Base-by-base conservation (phyloP, 2,329 filamentous ascomycete species). In the Purpureocillium takamizusanense region DNA sequence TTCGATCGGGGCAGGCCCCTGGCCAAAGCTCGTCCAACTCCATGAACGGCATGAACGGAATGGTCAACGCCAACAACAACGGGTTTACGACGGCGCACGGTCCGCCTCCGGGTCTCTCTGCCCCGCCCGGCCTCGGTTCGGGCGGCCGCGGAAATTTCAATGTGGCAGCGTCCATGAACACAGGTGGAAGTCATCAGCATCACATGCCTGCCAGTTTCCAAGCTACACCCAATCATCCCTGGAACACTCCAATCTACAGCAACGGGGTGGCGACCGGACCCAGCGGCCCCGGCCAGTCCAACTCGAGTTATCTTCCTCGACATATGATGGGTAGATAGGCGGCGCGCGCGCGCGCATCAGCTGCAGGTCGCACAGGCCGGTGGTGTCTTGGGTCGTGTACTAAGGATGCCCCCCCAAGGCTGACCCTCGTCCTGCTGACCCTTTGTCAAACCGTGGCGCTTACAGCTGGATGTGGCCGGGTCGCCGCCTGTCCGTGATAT, bases 21-120 rank as follows among this genome's bases (percentile, higher is more conserved):
- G 63, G 62, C 18, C 62, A 70, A 40, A 53, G 56, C 18, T 55
- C 55, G 6, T 50, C 58, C 4, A 52, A 58, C 16, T 74, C 74
- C 25, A 76, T 80, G 56, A 76, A 69, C 47, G 78, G 71, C 17
- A 68, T 77, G 52, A 57, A 64, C 17, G 65, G 63, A 30, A 39
- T 37, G 33, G 33, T 67, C 17, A 74, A 72, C 46, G 71, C 74
- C 29, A 88, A 86, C 53, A 72, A 79, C 17, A 74, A 72, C 46
- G 71, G 74, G 29, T 89, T 86, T 53, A 72, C 79, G 1, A 78
- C 77, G 2, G 78, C 78, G 27, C 83, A 70, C 50, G 81, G 86
- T 0, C 89, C 89, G 17, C 89, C 89, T 11, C 89, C 89, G 0
- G 89, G 89, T 3, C 72, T 95, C 8, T 59, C 77, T 2, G 79